These are phyloP conservation scores for Gnaphalium uliginosum DNA, from an alignment of 129 eudicot species.

Conservation along the genomic window DNA sequence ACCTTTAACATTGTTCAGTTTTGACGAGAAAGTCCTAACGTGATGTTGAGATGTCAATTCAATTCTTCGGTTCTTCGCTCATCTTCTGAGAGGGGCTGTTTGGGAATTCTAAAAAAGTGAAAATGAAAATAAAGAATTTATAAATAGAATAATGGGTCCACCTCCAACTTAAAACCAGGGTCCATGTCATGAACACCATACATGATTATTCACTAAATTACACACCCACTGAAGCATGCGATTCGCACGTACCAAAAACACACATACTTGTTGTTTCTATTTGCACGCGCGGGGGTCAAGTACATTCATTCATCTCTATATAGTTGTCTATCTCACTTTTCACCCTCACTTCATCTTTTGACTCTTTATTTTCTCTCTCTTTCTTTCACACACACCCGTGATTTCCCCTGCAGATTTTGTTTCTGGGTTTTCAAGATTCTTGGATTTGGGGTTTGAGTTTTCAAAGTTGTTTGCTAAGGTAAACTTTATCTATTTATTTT, in stretches of 20 bases:
- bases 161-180: constrained; percentile 22
- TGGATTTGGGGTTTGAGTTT: not conserved
- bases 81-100: too few relatives aligned
- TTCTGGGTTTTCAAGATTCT: constrained; percentile 3
- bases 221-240: constrained; percentile 51
- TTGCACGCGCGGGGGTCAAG: constrained; percentile 38
- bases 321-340: constrained; percentile 33
- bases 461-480: not conserved
- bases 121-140: not conserved
- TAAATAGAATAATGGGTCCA: constrained; percentile 3
- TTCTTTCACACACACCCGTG: constrained; percentile 8
- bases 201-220: constrained; percentile 51
- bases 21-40: too few relatives aligned
- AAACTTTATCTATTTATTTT: not conserved
- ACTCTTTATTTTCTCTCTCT: constrained; percentile 10
- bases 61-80: too few relatives aligned
- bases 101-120: too few relatives aligned
- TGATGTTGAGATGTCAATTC: too few relatives aligned
- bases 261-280: constrained; percentile 10
- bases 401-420: constrained; percentile 9
- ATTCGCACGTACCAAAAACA: constrained; percentile 44
- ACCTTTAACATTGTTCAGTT: too few relatives aligned
- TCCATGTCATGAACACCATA: not conserved
- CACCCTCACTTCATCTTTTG: constrained; percentile 21
- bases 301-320: constrained; percentile 36